Conservation (phyloP, 371 early-diverging fungal genomes). For the Lichtheimia corymbifera region DNA sequence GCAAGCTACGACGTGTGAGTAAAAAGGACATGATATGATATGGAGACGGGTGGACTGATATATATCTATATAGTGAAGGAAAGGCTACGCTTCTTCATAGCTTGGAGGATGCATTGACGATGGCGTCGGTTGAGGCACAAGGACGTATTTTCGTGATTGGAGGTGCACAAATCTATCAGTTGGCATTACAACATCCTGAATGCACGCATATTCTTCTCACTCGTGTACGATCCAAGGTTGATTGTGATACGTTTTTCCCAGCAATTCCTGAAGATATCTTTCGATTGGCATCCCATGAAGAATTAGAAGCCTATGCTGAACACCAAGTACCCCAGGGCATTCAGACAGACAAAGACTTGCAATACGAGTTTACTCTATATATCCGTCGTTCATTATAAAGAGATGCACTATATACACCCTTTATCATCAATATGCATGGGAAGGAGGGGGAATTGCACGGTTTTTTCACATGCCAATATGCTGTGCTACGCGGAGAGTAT, state of each 20-base stretch:
- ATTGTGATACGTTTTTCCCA: conserved; percentile 76
- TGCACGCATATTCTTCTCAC: conserved; percentile 68
- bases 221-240: conserved; percentile 42
- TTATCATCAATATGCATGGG: no score
- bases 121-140: conserved; percentile 7
- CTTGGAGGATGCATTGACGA: conserved; percentile 30
- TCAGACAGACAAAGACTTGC: conserved; percentile 41
- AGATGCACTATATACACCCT: no score
- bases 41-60: not conserved
- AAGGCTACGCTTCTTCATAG: not conserved
- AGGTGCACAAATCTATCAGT: conserved; percentile 62
- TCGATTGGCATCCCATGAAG: conserved; percentile 32
- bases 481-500: not conserved
- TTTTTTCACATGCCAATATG: conserved; percentile 3
- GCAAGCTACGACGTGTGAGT: conserved; percentile 52
- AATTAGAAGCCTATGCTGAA: conserved; percentile 43
- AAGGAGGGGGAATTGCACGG: not conserved
- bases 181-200: conserved; percentile 50
- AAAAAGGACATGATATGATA: not conserved
- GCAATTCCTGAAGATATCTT: conserved; percentile 38
- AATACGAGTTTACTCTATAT: conserved; percentile 50
- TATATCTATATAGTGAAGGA: not conserved
- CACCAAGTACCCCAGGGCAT: conserved; percentile 48
- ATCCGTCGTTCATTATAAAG: conserved; percentile 13
- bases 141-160: conserved; percentile 62